Base-by-base conservation (phyloP, 495 filamentous ascomycete genomes). In the Penicillium odoratum region DNA sequence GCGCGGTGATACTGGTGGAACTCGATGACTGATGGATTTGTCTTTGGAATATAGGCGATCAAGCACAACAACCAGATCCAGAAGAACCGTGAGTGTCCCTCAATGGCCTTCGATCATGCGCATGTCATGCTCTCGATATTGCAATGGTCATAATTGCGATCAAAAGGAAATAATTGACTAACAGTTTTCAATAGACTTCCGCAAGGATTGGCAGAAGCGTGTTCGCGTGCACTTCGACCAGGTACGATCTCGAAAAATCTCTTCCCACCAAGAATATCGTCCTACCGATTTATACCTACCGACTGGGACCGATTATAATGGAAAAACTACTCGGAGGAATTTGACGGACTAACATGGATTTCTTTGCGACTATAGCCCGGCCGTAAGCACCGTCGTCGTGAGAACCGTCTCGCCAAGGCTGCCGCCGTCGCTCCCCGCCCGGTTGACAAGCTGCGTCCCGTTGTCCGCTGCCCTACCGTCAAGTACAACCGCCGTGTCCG, bases 161-260 rank as follows among this genome's bases (percentile, higher is more conserved):
- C 51, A 69, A 52, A 48, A 48, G 54, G 60, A 59, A 62, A 59
- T 44, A 55, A 45, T 68, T 29, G 30, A 47, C 61, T 78, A 60
- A 78, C 61, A 45, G 47, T 26, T 74, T 69, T 54, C 58, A 40
- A 62, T 69, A 93, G 91, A 98, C 79, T 98, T 98, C 92, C 94
- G 92, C 84, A 98, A 98, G 92, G 91, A 98, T 83, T 98, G 94
- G 94, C 92, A 97, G 80, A 89, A 90, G 78, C 92, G 94, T 81
- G 94, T 98, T 68, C 90, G 92, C 80, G 85, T 86, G 75, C 95
- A 98, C 84, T 98, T 98, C 83, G 91, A 98, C 83, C 94, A 98
- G 93, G 93, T 98, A 92, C 69, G 69, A 55, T 60, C 44, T 65
- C 69, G 62, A 72, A 63, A 55, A 60, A 55, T 62, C 58, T 53